Evolutionary conservation across 192 early-diverging fungal genomes (phyloP).

Genomic region (Spizellomyces punctatus): DNA sequence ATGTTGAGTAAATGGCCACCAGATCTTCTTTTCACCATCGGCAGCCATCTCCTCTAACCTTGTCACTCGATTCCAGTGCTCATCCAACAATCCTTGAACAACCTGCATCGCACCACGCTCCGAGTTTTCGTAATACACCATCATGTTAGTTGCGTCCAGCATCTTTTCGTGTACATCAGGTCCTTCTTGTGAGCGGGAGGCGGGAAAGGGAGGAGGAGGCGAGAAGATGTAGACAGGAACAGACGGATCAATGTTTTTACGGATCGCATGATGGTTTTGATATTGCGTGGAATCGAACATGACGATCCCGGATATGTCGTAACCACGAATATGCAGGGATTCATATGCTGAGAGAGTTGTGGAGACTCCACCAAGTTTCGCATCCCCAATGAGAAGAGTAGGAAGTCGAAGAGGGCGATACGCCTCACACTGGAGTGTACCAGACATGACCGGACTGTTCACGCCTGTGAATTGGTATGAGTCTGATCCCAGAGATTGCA

Average conservation of each 20-base stretch:
- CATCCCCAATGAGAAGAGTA: slow-evolving; percentile 75
- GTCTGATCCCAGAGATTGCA: slow-evolving; percentile 14
- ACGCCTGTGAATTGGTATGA: slow-evolving; percentile 49
- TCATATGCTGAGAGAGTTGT: slow-evolving; percentile 79
- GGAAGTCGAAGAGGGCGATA: slow-evolving; percentile 71
- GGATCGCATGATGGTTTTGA: slow-evolving; percentile 59
- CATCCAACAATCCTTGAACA: slow-evolving; percentile 46
- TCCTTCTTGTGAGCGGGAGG: background rate
- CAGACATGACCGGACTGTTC: slow-evolving; percentile 73
- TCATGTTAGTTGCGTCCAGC: slow-evolving; percentile 59
- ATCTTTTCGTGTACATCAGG: slow-evolving; percentile 5
- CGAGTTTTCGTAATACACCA: slow-evolving; percentile 57
- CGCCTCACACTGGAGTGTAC: slow-evolving; percentile 69
- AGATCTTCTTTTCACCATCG: slow-evolving; percentile 54
- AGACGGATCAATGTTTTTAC: slow-evolving; percentile 21
- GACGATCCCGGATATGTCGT: slow-evolving; percentile 67
- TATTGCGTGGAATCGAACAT: slow-evolving; percentile 64
- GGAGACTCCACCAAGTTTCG: slow-evolving; percentile 79
- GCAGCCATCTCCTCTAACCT: slow-evolving; percentile 53
- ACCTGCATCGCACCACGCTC: slow-evolving; percentile 50
- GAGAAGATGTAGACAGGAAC: slow-evolving; percentile 38
- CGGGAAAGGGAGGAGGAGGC: slow-evolving; percentile 42
- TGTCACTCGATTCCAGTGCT: slow-evolving; percentile 58
- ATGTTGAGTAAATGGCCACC: slow-evolving; percentile 89
- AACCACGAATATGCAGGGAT: slow-evolving; percentile 67